Evolutionary conservation across 2,329 filamentous ascomycete species (phyloP).

Genomic region (Exophiala calicioides): DNA sequence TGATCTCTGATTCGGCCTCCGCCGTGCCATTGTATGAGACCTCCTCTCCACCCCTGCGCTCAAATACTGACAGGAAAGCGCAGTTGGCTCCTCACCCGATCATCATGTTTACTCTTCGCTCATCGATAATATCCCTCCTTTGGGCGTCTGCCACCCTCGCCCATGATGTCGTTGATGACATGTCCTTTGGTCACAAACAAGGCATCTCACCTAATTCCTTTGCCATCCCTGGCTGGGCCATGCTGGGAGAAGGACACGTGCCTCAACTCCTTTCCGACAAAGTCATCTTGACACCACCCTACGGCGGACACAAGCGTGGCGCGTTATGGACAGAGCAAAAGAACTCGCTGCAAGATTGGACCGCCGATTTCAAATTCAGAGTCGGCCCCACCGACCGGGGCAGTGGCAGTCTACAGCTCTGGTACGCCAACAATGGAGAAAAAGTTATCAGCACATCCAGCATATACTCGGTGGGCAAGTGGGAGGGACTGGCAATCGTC

Average conservation of each 20-base stretch:
- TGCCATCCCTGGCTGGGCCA: constrained; percentile 57
- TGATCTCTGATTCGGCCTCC: too few species aligned
- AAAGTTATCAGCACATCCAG: constrained; percentile 68
- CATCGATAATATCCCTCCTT: constrained; percentile 11
- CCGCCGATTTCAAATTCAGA: constrained; percentile 81
- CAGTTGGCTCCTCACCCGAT: too few species aligned
- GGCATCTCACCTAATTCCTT: constrained; percentile 62
- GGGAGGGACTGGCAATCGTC: constrained; percentile 87
- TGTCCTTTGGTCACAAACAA: constrained; percentile 32
- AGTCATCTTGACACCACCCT: constrained; percentile 84
- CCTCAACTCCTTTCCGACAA: constrained; percentile 78
- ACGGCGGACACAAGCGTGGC: constrained; percentile 80
- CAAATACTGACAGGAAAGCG: too few species aligned
- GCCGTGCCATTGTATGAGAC: too few species aligned
- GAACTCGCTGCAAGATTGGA: constrained; percentile 65
- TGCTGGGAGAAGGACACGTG: constrained; percentile 56
- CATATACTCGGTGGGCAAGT: constrained; percentile 80
- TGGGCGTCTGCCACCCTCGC: constrained; percentile 19
- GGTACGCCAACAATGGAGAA: constrained; percentile 75
- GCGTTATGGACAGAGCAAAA: constrained; percentile 73
- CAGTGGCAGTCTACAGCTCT: constrained; percentile 88
- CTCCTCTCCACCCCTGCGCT: too few species aligned
- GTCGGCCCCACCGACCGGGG: constrained; percentile 81
- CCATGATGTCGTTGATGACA: constrained; percentile 28
- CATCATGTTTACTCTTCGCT: constrained; percentile 19